Evolutionary conservation across 495 filamentous ascomycete species (phyloP).

Genomic region (Trichocladium antarcticum): DNA sequence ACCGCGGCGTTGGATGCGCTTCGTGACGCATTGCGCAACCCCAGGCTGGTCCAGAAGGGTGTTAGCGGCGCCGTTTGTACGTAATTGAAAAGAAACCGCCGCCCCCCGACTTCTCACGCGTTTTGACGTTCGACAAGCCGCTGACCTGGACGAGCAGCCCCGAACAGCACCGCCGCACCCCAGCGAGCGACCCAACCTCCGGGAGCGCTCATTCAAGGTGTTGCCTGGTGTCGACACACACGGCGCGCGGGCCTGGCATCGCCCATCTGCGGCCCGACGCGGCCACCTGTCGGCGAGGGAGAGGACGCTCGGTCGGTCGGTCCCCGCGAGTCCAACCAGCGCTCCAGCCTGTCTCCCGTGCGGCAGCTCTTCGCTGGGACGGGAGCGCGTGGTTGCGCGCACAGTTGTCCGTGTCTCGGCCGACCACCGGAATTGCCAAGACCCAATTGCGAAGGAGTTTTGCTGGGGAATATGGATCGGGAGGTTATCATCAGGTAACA

Average conservation of each 20-base stretch:
- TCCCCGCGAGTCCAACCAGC: neutral
- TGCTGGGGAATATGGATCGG: constrained; percentile 13
- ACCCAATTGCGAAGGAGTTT: constrained; percentile 7
- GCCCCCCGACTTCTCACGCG: neutral
- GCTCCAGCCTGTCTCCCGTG: constrained; percentile 1
- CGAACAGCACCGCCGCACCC: neutral
- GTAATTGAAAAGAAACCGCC: constrained; percentile 23
- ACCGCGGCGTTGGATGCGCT: neutral
- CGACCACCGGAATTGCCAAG: constrained; percentile 8
- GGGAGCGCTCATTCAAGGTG: no score
- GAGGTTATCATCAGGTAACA: constrained; percentile 29
- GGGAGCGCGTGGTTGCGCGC: no score
- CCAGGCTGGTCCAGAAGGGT: constrained; percentile 10
- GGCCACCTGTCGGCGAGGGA: neutral
- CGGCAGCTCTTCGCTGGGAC: neutral
- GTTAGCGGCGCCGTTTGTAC: constrained; percentile 26
- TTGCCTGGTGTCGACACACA: no score
- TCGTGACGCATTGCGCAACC: constrained; percentile 15
- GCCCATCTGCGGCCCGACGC: neutral
- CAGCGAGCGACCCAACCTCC: no score
- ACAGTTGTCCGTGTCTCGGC: neutral
- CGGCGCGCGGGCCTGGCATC: no score
- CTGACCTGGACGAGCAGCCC: neutral
- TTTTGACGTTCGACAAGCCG: neutral
- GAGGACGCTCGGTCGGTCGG: neutral